Evolutionary conservation across 768 basidiomycete species (phyloP).

Genomic region (Boletellus ananas): DNA sequence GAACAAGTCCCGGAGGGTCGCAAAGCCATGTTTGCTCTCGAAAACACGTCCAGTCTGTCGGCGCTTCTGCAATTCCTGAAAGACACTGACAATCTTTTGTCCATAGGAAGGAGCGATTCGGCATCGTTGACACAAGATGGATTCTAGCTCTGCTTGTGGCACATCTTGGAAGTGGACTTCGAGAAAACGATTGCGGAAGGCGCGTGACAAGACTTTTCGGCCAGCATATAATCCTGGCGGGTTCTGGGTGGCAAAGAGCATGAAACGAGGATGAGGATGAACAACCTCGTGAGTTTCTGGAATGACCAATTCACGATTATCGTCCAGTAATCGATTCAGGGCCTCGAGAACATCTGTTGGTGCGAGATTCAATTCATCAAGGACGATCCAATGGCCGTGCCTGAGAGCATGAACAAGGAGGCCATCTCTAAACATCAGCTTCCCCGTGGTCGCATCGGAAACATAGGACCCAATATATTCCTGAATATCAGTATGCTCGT

Average conservation of each 20-base stretch:
- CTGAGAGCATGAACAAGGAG: conserved; percentile 89
- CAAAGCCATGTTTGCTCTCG: conserved; percentile 96
- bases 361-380: conserved; percentile 96
- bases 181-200: conserved; percentile 95
- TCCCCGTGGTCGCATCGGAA: conserved; percentile 89
- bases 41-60: conserved; percentile 90
- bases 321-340: conserved; percentile 92
- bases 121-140: conserved; percentile 89
- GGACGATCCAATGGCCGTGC: conserved; percentile 93
- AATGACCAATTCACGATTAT: conserved; percentile 93
- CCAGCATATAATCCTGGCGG: conserved; percentile 95
- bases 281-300: conserved; percentile 96
- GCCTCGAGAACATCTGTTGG: conserved; percentile 98
- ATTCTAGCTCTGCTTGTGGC: conserved; percentile 88
- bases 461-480: conserved; percentile 97
- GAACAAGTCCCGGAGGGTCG: conserved; percentile 94
- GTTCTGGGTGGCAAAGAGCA: conserved; percentile 98
- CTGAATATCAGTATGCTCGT: conserved; percentile 99
- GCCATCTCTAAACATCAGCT: conserved; percentile 92
- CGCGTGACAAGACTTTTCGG: conserved; percentile 89
- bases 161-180: conserved; percentile 98
- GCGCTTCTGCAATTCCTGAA: conserved; percentile 88
- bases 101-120: conserved; percentile 93
- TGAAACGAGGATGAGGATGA: conserved; percentile 90
- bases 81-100: conserved; percentile 85